phyloP scores from a whole-genome alignment of 208 protist species.

The Trypanosoma theileri region DNA sequence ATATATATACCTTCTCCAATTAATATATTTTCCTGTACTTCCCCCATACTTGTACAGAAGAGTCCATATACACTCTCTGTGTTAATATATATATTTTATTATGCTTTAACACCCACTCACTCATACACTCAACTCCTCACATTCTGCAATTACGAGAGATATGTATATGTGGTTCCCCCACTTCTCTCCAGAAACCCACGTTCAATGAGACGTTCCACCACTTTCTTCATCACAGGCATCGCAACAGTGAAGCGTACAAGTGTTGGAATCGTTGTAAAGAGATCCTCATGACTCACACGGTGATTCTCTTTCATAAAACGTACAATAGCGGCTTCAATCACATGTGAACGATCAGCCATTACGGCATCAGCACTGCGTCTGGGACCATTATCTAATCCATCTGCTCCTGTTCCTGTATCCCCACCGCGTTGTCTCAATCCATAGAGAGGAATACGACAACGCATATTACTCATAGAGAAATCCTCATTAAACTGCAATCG shows the following conservation, averaged over 20 bases:
- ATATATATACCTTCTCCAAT: not conserved
- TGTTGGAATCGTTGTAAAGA: slow-evolving; percentile 79
- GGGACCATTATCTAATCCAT: slow-evolving; percentile 84
- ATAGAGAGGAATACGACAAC: slow-evolving; percentile 48
- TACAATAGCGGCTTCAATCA: slow-evolving; percentile 92
- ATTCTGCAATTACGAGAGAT: slow-evolving; percentile 93
- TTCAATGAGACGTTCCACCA: slow-evolving; percentile 94
- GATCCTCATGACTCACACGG: slow-evolving; percentile 68
- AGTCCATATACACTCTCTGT: too few species aligned
- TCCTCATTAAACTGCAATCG: slow-evolving; percentile 40
- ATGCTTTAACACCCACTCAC: too few species aligned
- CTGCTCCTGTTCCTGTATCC: slow-evolving; percentile 14
- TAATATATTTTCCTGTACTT: too few species aligned
- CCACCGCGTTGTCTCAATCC: slow-evolving; percentile 9
- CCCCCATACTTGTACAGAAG: too few species aligned
- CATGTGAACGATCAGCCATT: slow-evolving; percentile 77
- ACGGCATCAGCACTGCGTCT: slow-evolving; percentile 63
- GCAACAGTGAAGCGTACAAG: slow-evolving; percentile 88
- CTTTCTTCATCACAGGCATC: slow-evolving; percentile 86
- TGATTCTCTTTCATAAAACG: slow-evolving; percentile 92
- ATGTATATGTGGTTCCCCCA: slow-evolving; percentile 77
- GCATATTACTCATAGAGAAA: slow-evolving; percentile 36
- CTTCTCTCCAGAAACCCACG: slow-evolving; percentile 93
- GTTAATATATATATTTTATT: too few species aligned
- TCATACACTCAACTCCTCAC: too few species aligned